These are phyloP conservation scores for Lumnitzera littorea DNA, from an alignment of 345 rosid genomes.

Conservation along the genomic window DNA sequence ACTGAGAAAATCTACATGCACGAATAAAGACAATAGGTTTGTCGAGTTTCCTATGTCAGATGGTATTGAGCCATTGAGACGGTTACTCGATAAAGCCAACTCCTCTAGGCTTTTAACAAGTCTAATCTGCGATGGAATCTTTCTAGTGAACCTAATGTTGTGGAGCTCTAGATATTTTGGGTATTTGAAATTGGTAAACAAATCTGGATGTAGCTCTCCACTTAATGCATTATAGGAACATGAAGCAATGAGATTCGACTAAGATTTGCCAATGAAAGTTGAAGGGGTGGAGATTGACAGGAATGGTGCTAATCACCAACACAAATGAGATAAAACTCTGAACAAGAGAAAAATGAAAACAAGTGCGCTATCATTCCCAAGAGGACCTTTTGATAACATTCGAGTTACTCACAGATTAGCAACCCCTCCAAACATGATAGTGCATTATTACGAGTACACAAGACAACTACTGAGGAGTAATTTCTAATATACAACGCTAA, in stretches of 20 bases:
- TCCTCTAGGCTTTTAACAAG: not conserved
- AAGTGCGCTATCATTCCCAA: too few relatives aligned
- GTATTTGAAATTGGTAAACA: not conserved
- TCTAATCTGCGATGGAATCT: not conserved
- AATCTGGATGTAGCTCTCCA: not conserved
- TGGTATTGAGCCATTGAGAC: constrained; percentile 8
- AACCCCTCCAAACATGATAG: too few relatives aligned
- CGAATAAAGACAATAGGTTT: constrained; percentile 1
- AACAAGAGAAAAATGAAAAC: too few relatives aligned
- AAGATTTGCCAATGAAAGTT: not conserved
- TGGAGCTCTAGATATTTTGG: not conserved
- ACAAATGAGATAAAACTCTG: too few relatives aligned
- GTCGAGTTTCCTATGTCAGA: constrained; percentile 8
- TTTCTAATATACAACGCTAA: too few relatives aligned
- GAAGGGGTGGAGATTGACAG: not conserved
- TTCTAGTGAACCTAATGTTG: not conserved
- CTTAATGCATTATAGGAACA: not conserved
- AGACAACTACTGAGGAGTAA: too few relatives aligned
- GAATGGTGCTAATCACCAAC: too few relatives aligned
- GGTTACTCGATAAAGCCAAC: constrained; percentile 4
- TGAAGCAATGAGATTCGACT: not conserved
- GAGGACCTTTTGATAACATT: too few relatives aligned
- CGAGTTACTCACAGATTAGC: too few relatives aligned
- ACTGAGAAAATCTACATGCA: constrained; percentile 2
- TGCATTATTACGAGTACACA: too few relatives aligned